These are phyloP conservation scores for Mycena sp. DNA, from an alignment of 1,284 basidiomycete genomes.

Conservation along the genomic window DNA sequence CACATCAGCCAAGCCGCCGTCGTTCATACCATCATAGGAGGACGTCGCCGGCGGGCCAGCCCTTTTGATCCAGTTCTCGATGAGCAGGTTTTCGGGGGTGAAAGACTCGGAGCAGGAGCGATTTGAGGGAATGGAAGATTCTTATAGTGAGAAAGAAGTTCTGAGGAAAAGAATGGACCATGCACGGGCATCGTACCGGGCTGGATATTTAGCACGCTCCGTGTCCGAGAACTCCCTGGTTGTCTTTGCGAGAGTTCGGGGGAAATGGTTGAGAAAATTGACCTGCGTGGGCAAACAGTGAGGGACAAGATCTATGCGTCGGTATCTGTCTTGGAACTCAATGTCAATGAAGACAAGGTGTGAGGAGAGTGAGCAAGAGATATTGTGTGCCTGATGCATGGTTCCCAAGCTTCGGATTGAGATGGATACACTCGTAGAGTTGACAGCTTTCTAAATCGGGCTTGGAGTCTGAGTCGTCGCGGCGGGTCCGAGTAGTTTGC, in stretches of 20 bases:
- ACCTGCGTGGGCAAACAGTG: slow-evolving; percentile 27
- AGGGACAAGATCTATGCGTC: slow-evolving; percentile 35
- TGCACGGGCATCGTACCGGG: neutral
- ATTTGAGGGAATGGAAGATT: slow-evolving; percentile 21
- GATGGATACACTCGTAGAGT: too few species aligned
- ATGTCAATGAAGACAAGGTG: slow-evolving; percentile 42
- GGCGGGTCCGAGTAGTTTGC: too few species aligned
- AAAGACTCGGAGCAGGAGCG: slow-evolving; percentile 21
- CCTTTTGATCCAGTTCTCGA: slow-evolving; percentile 42
- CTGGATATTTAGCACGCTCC: slow-evolving; percentile 42
- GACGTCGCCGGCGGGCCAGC: neutral
- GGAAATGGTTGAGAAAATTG: slow-evolving; percentile 42
- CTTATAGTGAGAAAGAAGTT: slow-evolving; percentile 36
- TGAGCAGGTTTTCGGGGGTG: slow-evolving; percentile 37
- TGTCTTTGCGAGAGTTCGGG: slow-evolving; percentile 32
- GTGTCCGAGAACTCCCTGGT: slow-evolving; percentile 42
- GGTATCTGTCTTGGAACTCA: slow-evolving; percentile 38
- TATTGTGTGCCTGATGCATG: slow-evolving; percentile 48
- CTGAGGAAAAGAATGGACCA: slow-evolving; percentile 38
- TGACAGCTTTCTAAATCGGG: too few species aligned
- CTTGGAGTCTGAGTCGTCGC: too few species aligned
- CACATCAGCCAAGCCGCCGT: slow-evolving; percentile 42
- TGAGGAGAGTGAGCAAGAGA: slow-evolving; percentile 43
- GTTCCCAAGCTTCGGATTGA: too few species aligned
- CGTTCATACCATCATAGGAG: slow-evolving; percentile 27